phyloP scores from a whole-genome alignment of 2,329 filamentous ascomycete species.

The Fusarium mangiferae region DNA sequence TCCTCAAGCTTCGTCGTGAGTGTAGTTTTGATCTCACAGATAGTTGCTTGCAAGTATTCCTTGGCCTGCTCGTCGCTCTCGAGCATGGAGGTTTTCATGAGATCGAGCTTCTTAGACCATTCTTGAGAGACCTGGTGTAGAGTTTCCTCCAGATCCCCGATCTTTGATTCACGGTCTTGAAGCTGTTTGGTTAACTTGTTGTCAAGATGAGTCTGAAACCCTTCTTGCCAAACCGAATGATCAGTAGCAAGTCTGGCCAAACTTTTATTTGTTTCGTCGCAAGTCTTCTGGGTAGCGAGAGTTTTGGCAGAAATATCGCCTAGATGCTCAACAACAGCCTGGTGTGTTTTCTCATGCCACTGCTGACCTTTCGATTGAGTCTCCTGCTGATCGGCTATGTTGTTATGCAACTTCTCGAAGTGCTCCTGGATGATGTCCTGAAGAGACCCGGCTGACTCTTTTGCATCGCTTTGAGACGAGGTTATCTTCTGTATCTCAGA shows the following conservation, averaged over 20 bases:
- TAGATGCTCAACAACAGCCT: constrained; percentile 12
- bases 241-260: constrained; percentile 16
- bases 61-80: constrained; percentile 24
- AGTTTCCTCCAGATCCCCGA: constrained; percentile 36
- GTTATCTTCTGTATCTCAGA: constrained; percentile 25
- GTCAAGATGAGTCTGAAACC: constrained; percentile 9
- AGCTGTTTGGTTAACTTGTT: constrained; percentile 33
- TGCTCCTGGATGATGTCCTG: not conserved
- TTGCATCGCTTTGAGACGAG: constrained; percentile 11
- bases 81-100: constrained; percentile 12
- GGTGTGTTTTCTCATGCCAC: not conserved
- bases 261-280: constrained; percentile 24
- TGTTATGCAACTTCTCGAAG: constrained; percentile 15
- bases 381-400: not conserved
- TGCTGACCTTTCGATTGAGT: not conserved
- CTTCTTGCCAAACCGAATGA: constrained; percentile 6
- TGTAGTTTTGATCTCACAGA: constrained; percentile 30
- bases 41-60: constrained; percentile 25
- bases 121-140: constrained; percentile 29
- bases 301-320: constrained; percentile 9
- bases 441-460: constrained; percentile 13
- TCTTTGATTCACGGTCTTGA: constrained; percentile 28
- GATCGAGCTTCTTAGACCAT: constrained; percentile 33
- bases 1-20: constrained; percentile 40
- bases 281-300: constrained; percentile 19